phyloP scores from a whole-genome alignment of 371 early-diverging fungal genomes.

The Rhizopus arrhizus region DNA sequence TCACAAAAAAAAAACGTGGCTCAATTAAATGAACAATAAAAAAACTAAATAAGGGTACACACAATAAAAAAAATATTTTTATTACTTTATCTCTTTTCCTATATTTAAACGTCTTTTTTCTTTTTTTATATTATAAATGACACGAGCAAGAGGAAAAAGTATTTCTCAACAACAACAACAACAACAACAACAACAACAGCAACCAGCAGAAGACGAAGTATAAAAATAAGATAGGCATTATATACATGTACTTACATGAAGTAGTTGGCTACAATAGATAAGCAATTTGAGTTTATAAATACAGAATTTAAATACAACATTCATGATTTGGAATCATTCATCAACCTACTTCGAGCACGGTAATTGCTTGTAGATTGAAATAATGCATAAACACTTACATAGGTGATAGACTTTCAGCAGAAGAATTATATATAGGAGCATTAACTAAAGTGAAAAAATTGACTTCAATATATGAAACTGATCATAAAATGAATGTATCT shows the following conservation, averaged over 20 bases:
- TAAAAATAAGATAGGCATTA: neutral
- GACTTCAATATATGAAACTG: slow-evolving; percentile 24
- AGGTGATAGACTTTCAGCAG: slow-evolving; percentile 31
- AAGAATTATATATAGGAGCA: slow-evolving; percentile 40
- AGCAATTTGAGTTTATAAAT: slow-evolving; percentile 43
- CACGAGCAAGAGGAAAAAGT: slow-evolving; percentile 14
- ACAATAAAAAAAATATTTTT: neutral
- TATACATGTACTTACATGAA: neutral
- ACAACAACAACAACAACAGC: neutral
- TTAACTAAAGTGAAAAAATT: slow-evolving; percentile 35
- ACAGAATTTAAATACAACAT: slow-evolving; percentile 46
- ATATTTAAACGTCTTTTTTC: neutral
- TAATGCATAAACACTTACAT: neutral
- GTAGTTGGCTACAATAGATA: slow-evolving; percentile 30
- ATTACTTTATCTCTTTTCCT: neutral
- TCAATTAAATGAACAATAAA: no score
- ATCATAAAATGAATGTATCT: slow-evolving; percentile 9
- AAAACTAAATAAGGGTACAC: neutral
- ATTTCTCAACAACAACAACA: slow-evolving; percentile 4
- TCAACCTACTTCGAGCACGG: slow-evolving; percentile 40
- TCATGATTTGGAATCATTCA: slow-evolving; percentile 43
- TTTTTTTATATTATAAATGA: slow-evolving; percentile 2
- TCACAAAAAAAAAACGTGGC: no score
- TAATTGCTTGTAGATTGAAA: slow-evolving; percentile 14
- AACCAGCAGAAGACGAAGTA: slow-evolving; percentile 17